Percentiles rank a stretch among this genome's conserved stretches.
phyloP scores from a whole-genome alignment of 202 grass and related monocot species.

The Zoysia matrella region DNA sequence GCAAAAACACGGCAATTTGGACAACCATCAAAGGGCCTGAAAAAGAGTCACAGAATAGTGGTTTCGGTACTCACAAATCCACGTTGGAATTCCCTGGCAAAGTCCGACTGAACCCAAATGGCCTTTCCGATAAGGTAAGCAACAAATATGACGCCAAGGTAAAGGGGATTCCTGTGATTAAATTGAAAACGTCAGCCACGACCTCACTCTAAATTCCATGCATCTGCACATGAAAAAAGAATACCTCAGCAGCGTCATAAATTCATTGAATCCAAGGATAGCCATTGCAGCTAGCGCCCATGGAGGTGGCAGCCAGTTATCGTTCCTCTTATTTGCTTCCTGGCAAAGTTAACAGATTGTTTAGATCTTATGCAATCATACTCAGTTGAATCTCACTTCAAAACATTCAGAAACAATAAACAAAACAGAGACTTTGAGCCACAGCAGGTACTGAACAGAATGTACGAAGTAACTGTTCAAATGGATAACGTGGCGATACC shows the following conservation, averaged over 20 bases:
- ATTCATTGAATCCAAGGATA: conserved; percentile 94
- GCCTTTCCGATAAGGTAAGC: conserved; percentile 86
- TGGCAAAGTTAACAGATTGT: conserved; percentile 47
- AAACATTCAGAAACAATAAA: conserved; percentile 11
- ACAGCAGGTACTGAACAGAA: not conserved
- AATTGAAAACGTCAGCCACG: conserved; percentile 39
- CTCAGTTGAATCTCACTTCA: conserved; percentile 9
- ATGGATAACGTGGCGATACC: conserved; percentile 47
- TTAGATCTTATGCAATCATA: conserved; percentile 31
- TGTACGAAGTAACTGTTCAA: conserved; percentile 25
- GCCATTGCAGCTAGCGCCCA: conserved; percentile 93
- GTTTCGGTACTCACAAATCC: conserved; percentile 76
- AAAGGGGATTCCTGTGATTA: conserved; percentile 74
- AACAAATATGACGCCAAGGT: conserved; percentile 82
- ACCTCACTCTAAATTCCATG: not conserved
- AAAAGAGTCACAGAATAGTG: conserved; percentile 2
- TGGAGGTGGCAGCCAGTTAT: conserved; percentile 94
- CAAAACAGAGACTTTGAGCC: conserved; percentile 23
- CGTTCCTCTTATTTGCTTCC: conserved; percentile 98
- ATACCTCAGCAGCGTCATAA: conserved; percentile 94
- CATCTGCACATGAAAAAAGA: conserved; percentile 15
- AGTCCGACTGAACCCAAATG: conserved; percentile 88
- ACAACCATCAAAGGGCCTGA: not conserved
- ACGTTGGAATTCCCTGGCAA: conserved; percentile 73
- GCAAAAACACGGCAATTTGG: conserved; percentile 11